A percentile compares a stretch with the other conserved stretches of the same genome.
phyloP scores from a whole-genome alignment of 352 stramenopile genomes.

The Aphanomyces euteiches region DNA sequence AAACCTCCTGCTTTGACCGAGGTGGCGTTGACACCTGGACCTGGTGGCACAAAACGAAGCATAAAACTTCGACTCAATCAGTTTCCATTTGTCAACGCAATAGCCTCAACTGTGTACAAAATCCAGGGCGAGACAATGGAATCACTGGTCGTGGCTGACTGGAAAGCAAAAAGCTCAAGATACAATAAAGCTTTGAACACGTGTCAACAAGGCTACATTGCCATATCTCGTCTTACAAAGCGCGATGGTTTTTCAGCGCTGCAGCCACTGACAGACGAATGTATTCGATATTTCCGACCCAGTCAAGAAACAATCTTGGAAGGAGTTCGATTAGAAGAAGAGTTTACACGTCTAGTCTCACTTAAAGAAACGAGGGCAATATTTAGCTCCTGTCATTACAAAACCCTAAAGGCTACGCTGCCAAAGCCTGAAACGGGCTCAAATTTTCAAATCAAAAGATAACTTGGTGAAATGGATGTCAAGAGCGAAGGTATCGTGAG shows the following conservation, averaged over 20 bases:
- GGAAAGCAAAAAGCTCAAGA: neutral
- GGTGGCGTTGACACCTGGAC: neutral
- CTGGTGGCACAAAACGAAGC: neutral
- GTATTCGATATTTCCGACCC: neutral
- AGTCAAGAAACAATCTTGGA: neutral
- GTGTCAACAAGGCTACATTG: conserved; percentile 5
- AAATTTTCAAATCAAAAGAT: no score
- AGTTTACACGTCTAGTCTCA: neutral
- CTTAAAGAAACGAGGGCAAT: neutral
- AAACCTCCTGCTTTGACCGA: neutral
- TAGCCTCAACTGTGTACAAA: conserved; percentile 3
- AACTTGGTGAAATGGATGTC: no score
- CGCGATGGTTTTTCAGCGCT: neutral
- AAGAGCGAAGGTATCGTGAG: no score
- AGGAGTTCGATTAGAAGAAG: neutral
- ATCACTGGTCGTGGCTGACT: conserved; percentile 2
- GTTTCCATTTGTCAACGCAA: conserved; percentile 13
- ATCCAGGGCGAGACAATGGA: conserved; percentile 10
- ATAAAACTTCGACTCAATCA: neutral
- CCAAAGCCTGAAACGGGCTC: no score
- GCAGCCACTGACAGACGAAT: neutral
- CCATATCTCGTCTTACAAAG: conserved; percentile 1
- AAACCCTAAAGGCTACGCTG: no score
- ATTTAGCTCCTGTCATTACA: neutral
- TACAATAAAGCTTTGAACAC: neutral